Conservation (phyloP, 148 eudicot species). For the Camellia granthamiana region DNA sequence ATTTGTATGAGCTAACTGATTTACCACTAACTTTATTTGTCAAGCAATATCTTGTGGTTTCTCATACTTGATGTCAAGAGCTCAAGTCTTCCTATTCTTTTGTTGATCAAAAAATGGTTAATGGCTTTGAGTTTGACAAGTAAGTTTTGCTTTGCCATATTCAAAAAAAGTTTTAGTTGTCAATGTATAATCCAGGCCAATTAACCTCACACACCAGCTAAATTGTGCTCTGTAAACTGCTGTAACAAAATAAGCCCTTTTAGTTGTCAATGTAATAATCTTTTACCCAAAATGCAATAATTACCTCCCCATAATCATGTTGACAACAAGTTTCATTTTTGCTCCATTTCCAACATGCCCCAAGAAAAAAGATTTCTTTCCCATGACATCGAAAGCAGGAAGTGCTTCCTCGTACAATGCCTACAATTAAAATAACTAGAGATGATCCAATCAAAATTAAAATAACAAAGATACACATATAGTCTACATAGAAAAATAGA, state of each 20-base stretch:
- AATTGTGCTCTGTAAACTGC: neutral
- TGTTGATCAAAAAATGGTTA: too few relatives aligned
- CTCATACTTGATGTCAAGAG: too few relatives aligned
- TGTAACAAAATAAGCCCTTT: neutral
- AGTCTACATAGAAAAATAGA: neutral
- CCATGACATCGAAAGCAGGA: conserved; percentile 90
- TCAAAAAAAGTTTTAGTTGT: too few relatives aligned
- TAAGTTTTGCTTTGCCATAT: too few relatives aligned
- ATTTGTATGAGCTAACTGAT: too few relatives aligned
- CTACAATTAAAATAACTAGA: conserved; percentile 39
- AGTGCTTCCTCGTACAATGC: conserved; percentile 72
- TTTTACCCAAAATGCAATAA: neutral
- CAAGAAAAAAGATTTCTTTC: conserved; percentile 90
- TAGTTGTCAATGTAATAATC: neutral
- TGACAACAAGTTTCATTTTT: conserved; percentile 97
- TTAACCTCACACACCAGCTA: too few relatives aligned
- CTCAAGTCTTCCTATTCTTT: too few relatives aligned
- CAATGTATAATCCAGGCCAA: too few relatives aligned
- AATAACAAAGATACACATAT: neutral
- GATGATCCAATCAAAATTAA: neutral
- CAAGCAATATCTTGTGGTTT: too few relatives aligned
- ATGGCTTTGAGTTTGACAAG: too few relatives aligned
- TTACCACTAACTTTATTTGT: too few relatives aligned
- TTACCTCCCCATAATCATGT: conserved; percentile 99
- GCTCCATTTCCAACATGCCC: conserved; percentile 98